Base-by-base conservation (phyloP, 768 basidiomycete species). In the Boletus insuetus region DNA sequence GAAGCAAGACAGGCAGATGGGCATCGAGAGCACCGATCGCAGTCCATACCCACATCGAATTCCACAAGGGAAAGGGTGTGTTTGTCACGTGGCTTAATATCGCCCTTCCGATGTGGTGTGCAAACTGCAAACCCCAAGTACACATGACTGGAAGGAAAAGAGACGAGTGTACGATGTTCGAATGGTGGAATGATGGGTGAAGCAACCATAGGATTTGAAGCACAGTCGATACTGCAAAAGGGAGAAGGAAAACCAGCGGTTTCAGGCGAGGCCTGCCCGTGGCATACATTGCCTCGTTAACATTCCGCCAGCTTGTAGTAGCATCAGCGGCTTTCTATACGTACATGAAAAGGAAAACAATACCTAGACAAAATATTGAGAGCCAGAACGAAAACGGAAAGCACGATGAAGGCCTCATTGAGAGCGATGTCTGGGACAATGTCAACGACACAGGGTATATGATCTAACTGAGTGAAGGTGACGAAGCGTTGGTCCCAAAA, bases 41-140 rank as follows among this genome's bases (percentile, higher is more conserved):
- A 58, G 83, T 90, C 84, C 88, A 91, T 9, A 92, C 69, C 86
- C 94, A 95, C 69, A 95, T 82, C 64, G 81, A 82, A 67, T 95
- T 90, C 83, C 89, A 94, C 66, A 80, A 76, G 0, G 97, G 97
- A 77, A 98, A 96, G 6, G 83, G 75, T 42, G 80, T 76, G 58
- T 83, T 84, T 49, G 95, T 94, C 29, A 97, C 85, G 70, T 98
- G 97, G 1, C 94, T 91, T 44, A 97, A 75, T 64, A 98, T 98
- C 79, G 98, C 89, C 60, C 87, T 77, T 12, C 93, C 92, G 37
- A 97, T 95, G 68, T 94, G 87, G 59, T 91, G 90, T 29, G 89
- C 87, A 60, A 92, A 91, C 70, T 91, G 89, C 49, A 91, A 70
- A n/a, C 94, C 96, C 94, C 95, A 98, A 19, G 90, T 86, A 63